phyloP scores from a whole-genome alignment of 306 rosid genomes.

The Cucumis hystrix region DNA sequence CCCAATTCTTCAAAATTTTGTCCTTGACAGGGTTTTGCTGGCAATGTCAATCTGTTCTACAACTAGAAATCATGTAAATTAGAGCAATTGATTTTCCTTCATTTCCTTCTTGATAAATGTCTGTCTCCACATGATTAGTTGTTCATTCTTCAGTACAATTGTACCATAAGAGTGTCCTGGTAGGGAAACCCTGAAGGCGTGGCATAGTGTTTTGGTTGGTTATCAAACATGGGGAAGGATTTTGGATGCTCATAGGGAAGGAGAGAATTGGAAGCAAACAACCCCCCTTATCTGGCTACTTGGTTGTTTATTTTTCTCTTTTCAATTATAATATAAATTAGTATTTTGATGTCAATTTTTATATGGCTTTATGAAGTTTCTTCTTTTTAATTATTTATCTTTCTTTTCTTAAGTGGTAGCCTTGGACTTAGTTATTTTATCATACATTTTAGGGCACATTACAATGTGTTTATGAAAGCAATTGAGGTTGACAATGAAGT shows the following conservation, averaged over 20 bases:
- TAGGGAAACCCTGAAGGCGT: too few species aligned
- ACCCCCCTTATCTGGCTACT: neutral
- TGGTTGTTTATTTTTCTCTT: neutral
- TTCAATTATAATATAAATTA: neutral
- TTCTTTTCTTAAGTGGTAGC: conserved; percentile 14
- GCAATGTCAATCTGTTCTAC: neutral
- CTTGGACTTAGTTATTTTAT: conserved; percentile 20
- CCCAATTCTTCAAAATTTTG: neutral
- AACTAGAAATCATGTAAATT: neutral
- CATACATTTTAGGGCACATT: conserved; percentile 58
- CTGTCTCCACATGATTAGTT: too few species aligned
- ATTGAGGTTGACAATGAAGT: conserved; percentile 49
- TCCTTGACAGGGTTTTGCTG: neutral
- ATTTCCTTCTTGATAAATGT: neutral
- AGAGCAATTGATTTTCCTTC: neutral
- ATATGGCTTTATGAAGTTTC: conserved; percentile 8
- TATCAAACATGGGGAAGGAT: neutral
- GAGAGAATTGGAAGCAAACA: neutral
- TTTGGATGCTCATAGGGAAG: neutral
- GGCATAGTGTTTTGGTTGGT: neutral
- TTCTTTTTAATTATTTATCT: conserved; percentile 5
- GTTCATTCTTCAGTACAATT: too few species aligned
- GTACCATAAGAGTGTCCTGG: too few species aligned
- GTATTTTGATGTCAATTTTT: neutral
- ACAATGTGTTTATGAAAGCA: conserved; percentile 65